phyloP scores from a whole-genome alignment of 2,329 filamentous ascomycete species.

The Colletotrichum sp. region DNA sequence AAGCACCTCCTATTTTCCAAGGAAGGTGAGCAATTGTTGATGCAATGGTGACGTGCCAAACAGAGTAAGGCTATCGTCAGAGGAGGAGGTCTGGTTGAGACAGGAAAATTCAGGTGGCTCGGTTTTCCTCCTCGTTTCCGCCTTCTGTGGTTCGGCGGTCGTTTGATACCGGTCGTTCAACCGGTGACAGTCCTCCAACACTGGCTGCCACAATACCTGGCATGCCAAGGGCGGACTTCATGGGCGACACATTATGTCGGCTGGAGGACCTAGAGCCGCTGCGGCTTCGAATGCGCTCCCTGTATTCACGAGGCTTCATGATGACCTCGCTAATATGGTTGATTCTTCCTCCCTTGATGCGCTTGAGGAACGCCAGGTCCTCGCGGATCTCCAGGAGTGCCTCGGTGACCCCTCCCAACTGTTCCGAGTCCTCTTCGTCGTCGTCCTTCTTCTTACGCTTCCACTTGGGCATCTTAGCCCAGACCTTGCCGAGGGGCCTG shows the following conservation, averaged over 20 bases:
- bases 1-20: not conserved
- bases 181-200: slow-evolving; percentile 22
- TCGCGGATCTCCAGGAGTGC: slow-evolving; percentile 63
- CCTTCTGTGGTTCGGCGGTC: not conserved
- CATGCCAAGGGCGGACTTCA: slow-evolving; percentile 24
- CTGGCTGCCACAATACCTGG: slow-evolving; percentile 25
- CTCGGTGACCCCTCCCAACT: slow-evolving; percentile 37
- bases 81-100: not conserved
- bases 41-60: not conserved
- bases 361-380: slow-evolving; percentile 66
- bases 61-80: not conserved
- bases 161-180: slow-evolving; percentile 3
- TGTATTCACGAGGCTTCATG: slow-evolving; percentile 56
- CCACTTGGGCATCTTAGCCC: slow-evolving; percentile 20
- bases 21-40: not conserved
- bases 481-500: slow-evolving; percentile 24
- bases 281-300: slow-evolving; percentile 19
- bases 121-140: not conserved
- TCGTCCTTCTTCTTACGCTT: slow-evolving; percentile 21
- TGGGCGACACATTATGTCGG: slow-evolving; percentile 19
- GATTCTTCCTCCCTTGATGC: slow-evolving; percentile 64
- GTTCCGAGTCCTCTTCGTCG: slow-evolving; percentile 34
- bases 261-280: slow-evolving; percentile 22
- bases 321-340: slow-evolving; percentile 64
- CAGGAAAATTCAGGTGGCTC: not conserved